phyloP scores from a whole-genome alignment of 2,329 filamentous ascomycete species.

The Alternaria sp. region DNA sequence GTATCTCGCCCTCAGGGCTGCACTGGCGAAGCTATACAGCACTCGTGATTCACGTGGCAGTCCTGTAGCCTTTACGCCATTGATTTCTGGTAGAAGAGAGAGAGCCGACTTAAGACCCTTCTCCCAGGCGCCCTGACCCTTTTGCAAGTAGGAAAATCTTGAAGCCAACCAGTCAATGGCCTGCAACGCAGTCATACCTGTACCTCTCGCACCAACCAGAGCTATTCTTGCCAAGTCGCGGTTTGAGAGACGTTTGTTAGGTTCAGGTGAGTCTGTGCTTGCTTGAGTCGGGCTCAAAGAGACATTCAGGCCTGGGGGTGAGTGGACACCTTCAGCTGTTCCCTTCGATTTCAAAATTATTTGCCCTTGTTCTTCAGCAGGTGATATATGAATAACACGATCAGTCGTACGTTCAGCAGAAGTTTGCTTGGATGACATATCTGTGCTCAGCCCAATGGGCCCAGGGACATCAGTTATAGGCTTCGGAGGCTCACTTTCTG shows the following conservation, averaged over 20 bases:
- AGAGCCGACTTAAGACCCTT: conserved; percentile 22
- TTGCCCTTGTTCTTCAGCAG: background rate
- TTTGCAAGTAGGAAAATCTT: conserved; percentile 23
- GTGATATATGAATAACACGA: background rate
- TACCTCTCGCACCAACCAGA: conserved; percentile 22
- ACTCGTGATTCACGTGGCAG: conserved; percentile 1
- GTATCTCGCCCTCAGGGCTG: conserved; percentile 9
- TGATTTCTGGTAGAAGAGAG: conserved; percentile 25
- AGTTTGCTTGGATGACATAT: background rate
- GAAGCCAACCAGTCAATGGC: conserved; percentile 22
- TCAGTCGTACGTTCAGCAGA: background rate
- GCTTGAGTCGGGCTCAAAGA: background rate
- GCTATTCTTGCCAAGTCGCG: conserved; percentile 27
- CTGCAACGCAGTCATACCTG: conserved; percentile 19
- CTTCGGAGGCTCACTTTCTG: background rate
- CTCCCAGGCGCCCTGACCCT: conserved; percentile 25
- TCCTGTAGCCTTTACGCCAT: conserved; percentile 6
- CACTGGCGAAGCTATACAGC: conserved; percentile 12
- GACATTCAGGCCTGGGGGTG: too few relatives aligned
- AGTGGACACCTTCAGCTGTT: background rate
- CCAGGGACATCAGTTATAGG: background rate
- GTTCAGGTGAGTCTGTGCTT: background rate
- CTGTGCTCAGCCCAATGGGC: too few relatives aligned
- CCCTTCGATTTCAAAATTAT: background rate
- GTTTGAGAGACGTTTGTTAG: conserved; percentile 6